Evolutionary conservation across 148 eudicot species (phyloP), one percentile per base, ranked within the genome.

Genomic region (Persicaria maculosa): DNA sequence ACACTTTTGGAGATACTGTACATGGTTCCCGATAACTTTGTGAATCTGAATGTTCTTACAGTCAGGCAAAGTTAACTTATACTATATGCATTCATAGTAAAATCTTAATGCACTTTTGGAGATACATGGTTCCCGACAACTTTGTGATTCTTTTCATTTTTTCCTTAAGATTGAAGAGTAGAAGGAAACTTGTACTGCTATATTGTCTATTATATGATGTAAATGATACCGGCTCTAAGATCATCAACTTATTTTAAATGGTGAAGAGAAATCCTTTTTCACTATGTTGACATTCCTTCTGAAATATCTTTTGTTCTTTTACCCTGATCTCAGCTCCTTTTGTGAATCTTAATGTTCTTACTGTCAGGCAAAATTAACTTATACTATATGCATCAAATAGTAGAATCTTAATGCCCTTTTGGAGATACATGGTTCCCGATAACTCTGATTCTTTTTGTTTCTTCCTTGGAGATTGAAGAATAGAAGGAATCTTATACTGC

Each of bases 331-430:
- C 16, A 9, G 44, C 43, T 22, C 67, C 62, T 72, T 43, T 53
- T 25, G 9, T 61, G 22, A 45, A 19, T 40, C 50, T 55, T 11
- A 7, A 65, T 65, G 46, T 43, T 40, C 57, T 17, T 31, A 31
- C 45, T 15, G 16, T 64, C 2, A 31, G 40, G 46, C 45, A 64
- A 64, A 31, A 64, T 40, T 15, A 12, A 65, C 19, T 65, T 14
- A 17, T 31, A 62, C 68, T 31, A 40, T 31, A 40, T 65, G 47
- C 47, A 65, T 65, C 46, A 40, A 65, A 14, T 65, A 65, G 47
- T 65, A 65, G 46, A 65, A 36, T 65, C 46, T 65, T 9, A 64
- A 31, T 64, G 69, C 69, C 12, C 45, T 64, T 2, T 64, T 64
- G 45, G 45, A 43, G 70, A 9, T 25, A 31, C 40, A 59, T 59